Evolutionary conservation across 257 asterid species (phyloP), one percentile per base, ranked within the genome.

Genomic region (Anisodus tanguticus): DNA sequence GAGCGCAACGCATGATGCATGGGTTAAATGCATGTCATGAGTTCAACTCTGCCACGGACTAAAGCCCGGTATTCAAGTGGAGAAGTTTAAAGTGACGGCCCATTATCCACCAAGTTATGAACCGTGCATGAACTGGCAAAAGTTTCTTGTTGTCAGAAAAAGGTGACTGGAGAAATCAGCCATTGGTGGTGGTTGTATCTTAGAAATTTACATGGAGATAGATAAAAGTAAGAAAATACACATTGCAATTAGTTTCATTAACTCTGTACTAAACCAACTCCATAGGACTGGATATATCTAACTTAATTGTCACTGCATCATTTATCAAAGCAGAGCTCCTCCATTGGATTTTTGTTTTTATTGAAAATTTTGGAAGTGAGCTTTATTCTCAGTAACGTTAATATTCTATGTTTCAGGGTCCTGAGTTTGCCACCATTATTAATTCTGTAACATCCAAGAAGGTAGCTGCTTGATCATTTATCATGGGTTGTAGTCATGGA

Each of bases 381-480:
- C 5, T 45, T 72, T n/a, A 53, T 51, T 4, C 15, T 1, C 4
- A 26, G 3, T 51, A 76, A 76, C 13, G 71, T 86, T 62, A 3
- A 63, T 86, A 31, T 87, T 35, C 37, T 85, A 54, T 87, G 64
- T 84, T 84, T 85, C 85, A 96, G 99, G 99, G 98, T 47, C 94
- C 95, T 55, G 99, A 97, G 89, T 95, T 97, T 72, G 97, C 97
- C 12, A 90, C 98, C 37, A 95, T 97, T 55, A 88, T 95, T 71
- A 97, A 97, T 90, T 95, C 99, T 17, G 99, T 93, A 78, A 92
- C 98, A 49, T 90, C 97, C 69, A 97, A 97, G 93, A 97, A 92
- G 91, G 97, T 95, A 39, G 92, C 97, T 77, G 98, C 94, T 57
- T 97, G 93, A 93, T 88, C 77, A 15, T 83, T 47, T 68, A 11